Conservation (phyloP, 169 alveolate species). For the Ichthyophthirius multifiliis region DNA sequence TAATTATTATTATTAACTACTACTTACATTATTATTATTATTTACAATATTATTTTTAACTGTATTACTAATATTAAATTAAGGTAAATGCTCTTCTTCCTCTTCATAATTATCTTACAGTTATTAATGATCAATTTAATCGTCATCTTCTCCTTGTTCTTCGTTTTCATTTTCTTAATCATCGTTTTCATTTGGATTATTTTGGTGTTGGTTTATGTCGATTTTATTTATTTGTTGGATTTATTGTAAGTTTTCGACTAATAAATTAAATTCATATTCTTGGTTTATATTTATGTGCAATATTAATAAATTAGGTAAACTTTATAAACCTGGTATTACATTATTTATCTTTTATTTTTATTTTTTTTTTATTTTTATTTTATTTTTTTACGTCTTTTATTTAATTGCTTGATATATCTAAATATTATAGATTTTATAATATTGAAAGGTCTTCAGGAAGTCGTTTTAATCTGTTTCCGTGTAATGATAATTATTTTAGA, state of each 20-base stretch:
- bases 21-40: background rate
- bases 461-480: conserved; percentile 58
- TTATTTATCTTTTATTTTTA: no score
- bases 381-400: no score
- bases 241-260: conserved; percentile 48
- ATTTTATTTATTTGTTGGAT: conserved; percentile 44
- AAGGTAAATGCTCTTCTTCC: background rate
- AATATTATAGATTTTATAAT: conserved; percentile 39
- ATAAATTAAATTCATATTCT: conserved; percentile 51
- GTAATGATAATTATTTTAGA: conserved; percentile 45
- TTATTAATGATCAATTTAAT: background rate
- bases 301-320: conserved; percentile 29
- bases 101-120: background rate
- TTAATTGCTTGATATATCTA: conserved; percentile 68
- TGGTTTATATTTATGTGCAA: conserved; percentile 50
- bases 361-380: no score
- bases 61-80: background rate
- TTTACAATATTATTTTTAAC: background rate
- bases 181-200: background rate
- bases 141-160: conserved; percentile 23
- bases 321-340: no score
- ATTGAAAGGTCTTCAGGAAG: conserved; percentile 60
- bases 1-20: background rate
- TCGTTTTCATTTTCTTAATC: background rate
- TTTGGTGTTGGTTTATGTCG: conserved; percentile 33